A percentile compares a stretch with the other conserved stretches of the same genome.
These are phyloP conservation scores for Candida loeiensis DNA, from an alignment of 805 yeast genomes.

Conservation along the genomic window DNA sequence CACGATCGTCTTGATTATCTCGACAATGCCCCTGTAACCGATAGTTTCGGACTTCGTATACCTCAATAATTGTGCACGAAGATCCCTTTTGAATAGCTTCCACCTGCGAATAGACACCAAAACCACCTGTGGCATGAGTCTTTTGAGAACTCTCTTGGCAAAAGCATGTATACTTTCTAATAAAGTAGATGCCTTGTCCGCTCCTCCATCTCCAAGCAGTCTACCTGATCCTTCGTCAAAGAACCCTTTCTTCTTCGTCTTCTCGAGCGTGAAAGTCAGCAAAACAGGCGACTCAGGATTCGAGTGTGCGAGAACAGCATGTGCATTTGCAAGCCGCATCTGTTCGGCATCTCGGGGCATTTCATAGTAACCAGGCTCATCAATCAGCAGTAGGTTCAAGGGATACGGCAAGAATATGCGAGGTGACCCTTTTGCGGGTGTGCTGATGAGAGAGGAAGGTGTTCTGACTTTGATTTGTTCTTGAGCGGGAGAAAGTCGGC, in stretches of 20 bases:
- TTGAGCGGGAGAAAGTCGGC: slow-evolving; percentile 11
- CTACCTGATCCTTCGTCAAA: not conserved
- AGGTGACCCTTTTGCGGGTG: not conserved
- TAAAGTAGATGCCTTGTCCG: too few relatives aligned
- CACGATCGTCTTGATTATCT: slow-evolving; percentile 8
- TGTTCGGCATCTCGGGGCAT: not conserved
- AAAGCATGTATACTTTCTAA: too few relatives aligned
- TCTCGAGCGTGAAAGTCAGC: not conserved
- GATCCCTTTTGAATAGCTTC: not conserved
- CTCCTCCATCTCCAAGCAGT: not conserved
- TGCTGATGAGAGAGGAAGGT: too few relatives aligned
- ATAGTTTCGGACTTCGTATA: not conserved
- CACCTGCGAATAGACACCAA: not conserved
- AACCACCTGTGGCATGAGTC: not conserved
- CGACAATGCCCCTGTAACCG: slow-evolving; percentile 1
- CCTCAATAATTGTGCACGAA: not conserved
- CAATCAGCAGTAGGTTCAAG: slow-evolving; percentile 11
- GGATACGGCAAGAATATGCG: slow-evolving; percentile 14
- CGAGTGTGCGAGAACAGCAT: not conserved
- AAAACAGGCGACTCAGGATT: not conserved
- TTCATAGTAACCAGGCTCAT: not conserved
- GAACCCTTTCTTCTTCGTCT: not conserved
- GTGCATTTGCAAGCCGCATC: not conserved
- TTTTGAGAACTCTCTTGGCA: not conserved
- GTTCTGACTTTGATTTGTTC: slow-evolving; percentile 8